Percentiles rank a stretch among this genome's conserved stretches.
Evolutionary conservation across 441 rosid species (phyloP).

Genomic region (Sinapis alba): DNA sequence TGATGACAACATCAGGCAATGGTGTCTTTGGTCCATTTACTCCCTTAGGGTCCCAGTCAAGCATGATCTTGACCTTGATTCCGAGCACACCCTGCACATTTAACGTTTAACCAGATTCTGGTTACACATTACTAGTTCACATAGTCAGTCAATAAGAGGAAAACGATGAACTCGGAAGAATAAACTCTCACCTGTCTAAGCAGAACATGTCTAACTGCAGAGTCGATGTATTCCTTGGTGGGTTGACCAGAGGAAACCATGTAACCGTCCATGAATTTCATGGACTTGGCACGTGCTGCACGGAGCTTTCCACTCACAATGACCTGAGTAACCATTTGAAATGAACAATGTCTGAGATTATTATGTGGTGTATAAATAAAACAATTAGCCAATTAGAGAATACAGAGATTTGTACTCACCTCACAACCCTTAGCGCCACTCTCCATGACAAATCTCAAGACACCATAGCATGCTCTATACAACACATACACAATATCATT

Average conservation of each 20-base stretch:
- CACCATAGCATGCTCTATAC: slow-evolving; percentile 67
- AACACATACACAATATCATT: neutral
- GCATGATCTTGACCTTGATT: slow-evolving; percentile 67
- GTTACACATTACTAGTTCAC: neutral
- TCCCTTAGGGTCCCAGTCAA: slow-evolving; percentile 65
- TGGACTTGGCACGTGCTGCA: slow-evolving; percentile 58
- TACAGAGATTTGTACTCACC: slow-evolving; percentile 30
- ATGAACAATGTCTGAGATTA: neutral
- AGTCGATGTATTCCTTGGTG: slow-evolving; percentile 58
- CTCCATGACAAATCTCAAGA: slow-evolving; percentile 68
- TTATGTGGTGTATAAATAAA: neutral
- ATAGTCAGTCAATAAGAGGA: neutral
- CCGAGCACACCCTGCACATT: slow-evolving; percentile 52
- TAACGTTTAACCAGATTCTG: neutral
- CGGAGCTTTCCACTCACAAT: slow-evolving; percentile 64
- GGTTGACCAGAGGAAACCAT: slow-evolving; percentile 78
- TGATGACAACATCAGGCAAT: slow-evolving; percentile 60
- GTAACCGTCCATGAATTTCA: slow-evolving; percentile 75
- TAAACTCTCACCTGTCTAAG: slow-evolving; percentile 48
- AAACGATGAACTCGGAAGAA: neutral
- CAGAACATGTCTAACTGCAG: slow-evolving; percentile 58
- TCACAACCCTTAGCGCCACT: slow-evolving; percentile 77
- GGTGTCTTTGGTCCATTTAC: slow-evolving; percentile 57
- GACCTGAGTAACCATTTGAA: slow-evolving; percentile 38
- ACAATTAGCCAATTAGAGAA: neutral